Conservation (phyloP, 2,329 filamentous ascomycete genomes). For the Arthrobotrys sinensis region DNA sequence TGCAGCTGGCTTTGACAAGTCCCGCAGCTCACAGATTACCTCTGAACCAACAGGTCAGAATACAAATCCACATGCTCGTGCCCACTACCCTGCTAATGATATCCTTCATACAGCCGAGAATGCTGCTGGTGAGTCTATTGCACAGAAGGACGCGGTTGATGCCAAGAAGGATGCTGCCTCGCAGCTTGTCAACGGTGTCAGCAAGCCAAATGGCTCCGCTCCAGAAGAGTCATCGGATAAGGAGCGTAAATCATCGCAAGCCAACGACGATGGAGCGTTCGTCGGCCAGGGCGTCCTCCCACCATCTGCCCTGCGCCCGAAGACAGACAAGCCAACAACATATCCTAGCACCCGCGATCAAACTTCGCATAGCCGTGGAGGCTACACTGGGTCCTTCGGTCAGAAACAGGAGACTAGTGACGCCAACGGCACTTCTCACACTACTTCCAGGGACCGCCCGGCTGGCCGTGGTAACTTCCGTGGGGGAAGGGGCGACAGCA, state of each 20-base stretch:
- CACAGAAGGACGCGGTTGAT: slow-evolving; percentile 43
- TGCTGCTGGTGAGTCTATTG: slow-evolving; percentile 18
- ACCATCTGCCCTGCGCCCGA: slow-evolving; percentile 43
- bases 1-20: slow-evolving; percentile 34
- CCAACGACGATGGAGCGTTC: slow-evolving; percentile 57
- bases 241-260: slow-evolving; percentile 49
- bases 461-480: slow-evolving; percentile 60
- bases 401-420: slow-evolving; percentile 52
- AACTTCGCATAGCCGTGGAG: slow-evolving; percentile 26
- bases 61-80: slow-evolving; percentile 24
- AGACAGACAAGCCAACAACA: slow-evolving; percentile 43
- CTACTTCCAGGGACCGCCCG: slow-evolving; percentile 41
- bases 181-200: slow-evolving; percentile 29
- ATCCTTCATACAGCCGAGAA: slow-evolving; percentile 23
- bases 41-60: slow-evolving; percentile 53
- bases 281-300: slow-evolving; percentile 60
- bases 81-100: slow-evolving; percentile 43
- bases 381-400: slow-evolving; percentile 29
- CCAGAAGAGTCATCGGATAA: slow-evolving; percentile 36
- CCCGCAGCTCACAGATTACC: slow-evolving; percentile 40
- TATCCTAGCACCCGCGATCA: slow-evolving; percentile 37
- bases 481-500: slow-evolving; percentile 59
- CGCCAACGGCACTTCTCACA: slow-evolving; percentile 25
- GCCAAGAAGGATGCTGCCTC: slow-evolving; percentile 18
- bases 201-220: slow-evolving; percentile 27